These are phyloP conservation scores for Canariomyces notabilis DNA, from an alignment of 2,329 filamentous ascomycete genomes.

Conservation along the genomic window DNA sequence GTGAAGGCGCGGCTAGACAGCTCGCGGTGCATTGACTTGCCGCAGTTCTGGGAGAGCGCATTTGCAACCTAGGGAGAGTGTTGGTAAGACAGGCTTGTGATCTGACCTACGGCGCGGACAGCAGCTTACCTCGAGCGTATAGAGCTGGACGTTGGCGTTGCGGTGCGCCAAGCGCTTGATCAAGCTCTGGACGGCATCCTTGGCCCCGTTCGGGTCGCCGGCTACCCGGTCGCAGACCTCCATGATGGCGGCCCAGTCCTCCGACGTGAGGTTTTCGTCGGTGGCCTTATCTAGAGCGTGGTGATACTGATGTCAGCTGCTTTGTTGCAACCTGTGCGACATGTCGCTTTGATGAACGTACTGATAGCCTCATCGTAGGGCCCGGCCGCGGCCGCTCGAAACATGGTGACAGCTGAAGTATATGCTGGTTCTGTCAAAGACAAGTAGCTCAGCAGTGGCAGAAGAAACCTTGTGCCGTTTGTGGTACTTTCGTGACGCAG, in stretches of 20 bases:
- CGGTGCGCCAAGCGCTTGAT: slow-evolving; percentile 89
- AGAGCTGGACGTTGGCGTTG: slow-evolving; percentile 93
- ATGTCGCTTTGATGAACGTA: slow-evolving; percentile 33
- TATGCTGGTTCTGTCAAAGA: background rate
- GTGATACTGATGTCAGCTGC: slow-evolving; percentile 17
- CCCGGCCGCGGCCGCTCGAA: slow-evolving; percentile 52
- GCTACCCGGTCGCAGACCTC: slow-evolving; percentile 58
- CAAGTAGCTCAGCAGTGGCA: background rate
- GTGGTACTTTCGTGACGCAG: background rate
- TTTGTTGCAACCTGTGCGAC: background rate
- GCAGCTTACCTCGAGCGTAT: slow-evolving; percentile 71
- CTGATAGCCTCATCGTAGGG: slow-evolving; percentile 57
- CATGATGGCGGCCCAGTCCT: slow-evolving; percentile 64
- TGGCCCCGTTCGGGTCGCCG: slow-evolving; percentile 55
- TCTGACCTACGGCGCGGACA: background rate
- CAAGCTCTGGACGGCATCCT: slow-evolving; percentile 82
- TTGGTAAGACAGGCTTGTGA: background rate
- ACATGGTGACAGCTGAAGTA: slow-evolving; percentile 41
- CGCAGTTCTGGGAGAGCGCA: slow-evolving; percentile 88
- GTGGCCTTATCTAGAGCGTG: slow-evolving; percentile 72
- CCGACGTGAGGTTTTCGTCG: slow-evolving; percentile 91
- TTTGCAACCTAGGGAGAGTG: slow-evolving; percentile 64
- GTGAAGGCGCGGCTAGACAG: slow-evolving; percentile 89
- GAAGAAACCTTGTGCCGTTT: too few species aligned
- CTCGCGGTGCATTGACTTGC: slow-evolving; percentile 79